Evolutionary conservation across 768 basidiomycete species (phyloP).

Genomic region (Macrolepiota dolichaula): DNA sequence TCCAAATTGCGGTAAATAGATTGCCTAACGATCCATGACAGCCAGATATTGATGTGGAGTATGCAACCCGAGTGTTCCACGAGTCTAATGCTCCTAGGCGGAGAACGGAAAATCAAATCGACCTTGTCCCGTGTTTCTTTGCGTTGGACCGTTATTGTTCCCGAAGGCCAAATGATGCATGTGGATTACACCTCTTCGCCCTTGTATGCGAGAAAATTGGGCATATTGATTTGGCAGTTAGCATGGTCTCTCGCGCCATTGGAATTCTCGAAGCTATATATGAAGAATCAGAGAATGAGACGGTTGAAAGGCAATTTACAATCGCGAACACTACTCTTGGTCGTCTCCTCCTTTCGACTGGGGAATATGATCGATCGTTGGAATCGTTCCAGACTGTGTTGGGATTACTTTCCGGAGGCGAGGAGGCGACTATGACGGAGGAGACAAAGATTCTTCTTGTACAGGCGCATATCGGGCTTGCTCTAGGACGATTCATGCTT

Average conservation of each 20-base stretch:
- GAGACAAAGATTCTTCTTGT: conserved; percentile 36
- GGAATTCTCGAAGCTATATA: conserved; percentile 79
- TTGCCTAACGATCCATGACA: conserved; percentile 25
- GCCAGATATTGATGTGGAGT: conserved; percentile 83
- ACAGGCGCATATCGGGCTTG: conserved; percentile 69
- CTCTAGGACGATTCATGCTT: conserved; percentile 65
- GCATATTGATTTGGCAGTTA: conserved; percentile 57
- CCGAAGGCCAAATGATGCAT: conserved; percentile 62
- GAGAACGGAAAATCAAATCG: conserved; percentile 29
- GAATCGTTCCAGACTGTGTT: conserved; percentile 71
- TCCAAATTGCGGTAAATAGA: not conserved
- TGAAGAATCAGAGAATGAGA: conserved; percentile 80
- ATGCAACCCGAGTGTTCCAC: conserved; percentile 57
- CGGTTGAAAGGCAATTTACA: conserved; percentile 74
- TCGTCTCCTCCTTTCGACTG: conserved; percentile 62
- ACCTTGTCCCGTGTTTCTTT: conserved; percentile 76
- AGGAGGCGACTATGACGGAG: conserved; percentile 18
- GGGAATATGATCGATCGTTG: conserved; percentile 56
- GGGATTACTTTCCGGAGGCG: conserved; percentile 62
- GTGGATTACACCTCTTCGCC: conserved; percentile 79
- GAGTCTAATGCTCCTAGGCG: conserved; percentile 15
- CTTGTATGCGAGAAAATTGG: conserved; percentile 85
- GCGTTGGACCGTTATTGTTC: conserved; percentile 74
- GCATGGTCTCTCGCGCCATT: conserved; percentile 60
- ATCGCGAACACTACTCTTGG: conserved; percentile 83